Conservation (phyloP, 805 yeast genomes). For the fission yeast (Schizosaccharomyces pombe) region DNA sequence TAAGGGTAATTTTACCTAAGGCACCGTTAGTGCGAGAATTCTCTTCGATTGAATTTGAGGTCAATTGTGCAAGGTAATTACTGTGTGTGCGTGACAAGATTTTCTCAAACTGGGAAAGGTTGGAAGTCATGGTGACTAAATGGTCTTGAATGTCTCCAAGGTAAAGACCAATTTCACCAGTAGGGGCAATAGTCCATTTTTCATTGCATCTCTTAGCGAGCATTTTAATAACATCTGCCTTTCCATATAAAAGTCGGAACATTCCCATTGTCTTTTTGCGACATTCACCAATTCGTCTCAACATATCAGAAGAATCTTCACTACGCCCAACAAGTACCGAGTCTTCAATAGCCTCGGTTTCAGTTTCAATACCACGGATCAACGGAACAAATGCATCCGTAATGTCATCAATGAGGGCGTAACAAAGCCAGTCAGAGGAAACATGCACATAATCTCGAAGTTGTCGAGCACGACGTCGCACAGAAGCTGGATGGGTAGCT, state of each 20-base stretch:
- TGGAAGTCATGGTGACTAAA: slow-evolving; percentile 86
- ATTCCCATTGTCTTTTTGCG: slow-evolving; percentile 80
- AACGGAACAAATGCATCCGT: slow-evolving; percentile 43
- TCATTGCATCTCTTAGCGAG: slow-evolving; percentile 88
- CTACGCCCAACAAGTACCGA: slow-evolving; percentile 64
- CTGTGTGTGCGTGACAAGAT: slow-evolving; percentile 80
- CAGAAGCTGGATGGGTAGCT: slow-evolving; percentile 34
- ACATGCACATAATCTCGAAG: slow-evolving; percentile 37
- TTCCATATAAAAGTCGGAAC: slow-evolving; percentile 71
- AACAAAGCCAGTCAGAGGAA: slow-evolving; percentile 41
- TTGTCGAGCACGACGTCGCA: slow-evolving; percentile 39
- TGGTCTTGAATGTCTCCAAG: slow-evolving; percentile 94
- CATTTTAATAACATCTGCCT: slow-evolving; percentile 90
- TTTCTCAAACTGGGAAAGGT: slow-evolving; percentile 70
- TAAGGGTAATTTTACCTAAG: slow-evolving; percentile 65
- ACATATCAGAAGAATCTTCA: slow-evolving; percentile 49
- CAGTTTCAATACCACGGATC: slow-evolving; percentile 32
- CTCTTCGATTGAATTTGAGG: slow-evolving; percentile 73
- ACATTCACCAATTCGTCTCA: slow-evolving; percentile 66
- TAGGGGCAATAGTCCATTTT: slow-evolving; percentile 32
- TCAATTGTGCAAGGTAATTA: slow-evolving; percentile 78
- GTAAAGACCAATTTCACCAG: slow-evolving; percentile 77
- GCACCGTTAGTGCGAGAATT: slow-evolving; percentile 68
- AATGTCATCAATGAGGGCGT: slow-evolving; percentile 42
- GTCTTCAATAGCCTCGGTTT: slow-evolving; percentile 47